Evolutionary conservation across 768 basidiomycete genomes (phyloP), one percentile per base, ranked within the genome.

Genomic region (Macrocybe gigantea): DNA sequence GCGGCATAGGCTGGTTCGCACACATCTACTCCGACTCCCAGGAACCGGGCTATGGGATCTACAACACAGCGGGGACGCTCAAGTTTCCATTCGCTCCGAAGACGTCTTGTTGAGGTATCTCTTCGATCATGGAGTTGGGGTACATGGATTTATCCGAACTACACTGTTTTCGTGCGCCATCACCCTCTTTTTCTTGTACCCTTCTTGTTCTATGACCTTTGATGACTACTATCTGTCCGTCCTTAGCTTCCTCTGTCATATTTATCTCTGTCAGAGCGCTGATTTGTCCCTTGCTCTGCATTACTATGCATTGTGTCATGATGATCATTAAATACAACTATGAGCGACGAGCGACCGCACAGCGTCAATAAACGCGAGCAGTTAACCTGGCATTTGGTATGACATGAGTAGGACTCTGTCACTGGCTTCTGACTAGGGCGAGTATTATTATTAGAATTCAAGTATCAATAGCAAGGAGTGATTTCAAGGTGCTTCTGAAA

Each of bases 1-100:
- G 85, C 14, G 85, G 85, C 15, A 66, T 88, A 33, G 85, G 87
- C 8, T 90, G 87, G 88, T 90, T 90, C 55, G 84, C 83, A 29
- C 88, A 89, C 59, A 81, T 88, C 46, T 88, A 88, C 57, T 79
- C 80, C 1, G 88, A 88, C 56, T 50, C 63, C 50, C 74, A 79
- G 55, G 74, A 76, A 56, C 79, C 82, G 12, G 86, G 86, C 8
- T 89, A 89, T 56, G 87, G 86, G 5, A 76, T 88, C 45, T 83
- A 83, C 56, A 63, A 73, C 32, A 52, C 37, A 0, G 61, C 67
- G 31, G 78, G 79, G 14, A 56, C 60, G 14, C 53, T 73, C 51
- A 87, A 88, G 64, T 85, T 88, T 58, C 63, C 68, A 5, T 87
- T 88, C 59, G 65, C 63, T n/a, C 84, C 85, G 0, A 74, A 71